These are phyloP conservation scores for Naganishia friedmannii DNA, from an alignment of 768 basidiomycete species.

Conservation along the genomic window DNA sequence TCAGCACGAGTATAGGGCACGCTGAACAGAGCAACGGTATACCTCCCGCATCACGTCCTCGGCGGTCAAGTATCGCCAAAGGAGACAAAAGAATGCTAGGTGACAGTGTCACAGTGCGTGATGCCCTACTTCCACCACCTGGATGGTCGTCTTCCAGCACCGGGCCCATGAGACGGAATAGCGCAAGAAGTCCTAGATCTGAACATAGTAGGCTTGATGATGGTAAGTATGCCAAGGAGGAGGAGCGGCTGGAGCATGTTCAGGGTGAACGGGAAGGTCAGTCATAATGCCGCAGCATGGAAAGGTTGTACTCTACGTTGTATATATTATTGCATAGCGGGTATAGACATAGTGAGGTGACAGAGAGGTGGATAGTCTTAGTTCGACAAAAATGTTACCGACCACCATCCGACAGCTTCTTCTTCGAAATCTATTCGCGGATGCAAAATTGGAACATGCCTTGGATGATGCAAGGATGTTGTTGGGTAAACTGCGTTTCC, in stretches of 20 bases:
- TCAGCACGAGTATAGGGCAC: background rate
- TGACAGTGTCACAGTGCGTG: background rate
- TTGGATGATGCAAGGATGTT: too few relatives aligned
- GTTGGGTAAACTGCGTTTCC: too few relatives aligned
- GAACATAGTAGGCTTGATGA: background rate
- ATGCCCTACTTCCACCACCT: background rate
- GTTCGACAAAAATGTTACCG: background rate
- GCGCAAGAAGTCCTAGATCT: background rate
- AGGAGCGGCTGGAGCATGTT: background rate
- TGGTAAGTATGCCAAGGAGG: background rate
- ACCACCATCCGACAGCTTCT: background rate
- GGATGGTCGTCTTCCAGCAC: background rate
- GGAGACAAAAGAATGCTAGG: background rate
- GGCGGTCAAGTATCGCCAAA: conserved; percentile 12
- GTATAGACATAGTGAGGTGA: background rate
- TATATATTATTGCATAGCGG: background rate
- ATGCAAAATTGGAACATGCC: background rate
- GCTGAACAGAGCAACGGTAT: background rate
- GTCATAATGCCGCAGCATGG: background rate
- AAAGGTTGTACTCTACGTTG: conserved; percentile 1
- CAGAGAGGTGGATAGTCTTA: background rate
- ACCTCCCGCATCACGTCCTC: background rate
- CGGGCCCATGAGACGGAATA: background rate
- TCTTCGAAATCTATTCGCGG: background rate
- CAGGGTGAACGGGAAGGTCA: background rate